Conservation (phyloP, 805 yeast genomes). For the Barnettozyma californica region DNA sequence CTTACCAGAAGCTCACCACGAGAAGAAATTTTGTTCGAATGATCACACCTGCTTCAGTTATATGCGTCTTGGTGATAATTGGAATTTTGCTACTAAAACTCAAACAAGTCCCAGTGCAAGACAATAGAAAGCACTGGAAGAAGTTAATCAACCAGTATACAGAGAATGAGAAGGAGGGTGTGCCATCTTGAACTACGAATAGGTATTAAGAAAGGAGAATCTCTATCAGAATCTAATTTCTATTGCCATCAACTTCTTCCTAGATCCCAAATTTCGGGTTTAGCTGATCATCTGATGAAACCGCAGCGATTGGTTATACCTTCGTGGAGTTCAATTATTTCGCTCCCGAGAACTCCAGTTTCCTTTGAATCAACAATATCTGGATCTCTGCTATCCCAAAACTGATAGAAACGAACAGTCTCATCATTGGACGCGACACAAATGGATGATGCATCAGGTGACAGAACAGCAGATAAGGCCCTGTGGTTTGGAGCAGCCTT, state of each 20-base stretch:
- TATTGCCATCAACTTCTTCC: not conserved
- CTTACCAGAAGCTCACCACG: conserved; percentile 57
- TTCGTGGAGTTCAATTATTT: conserved; percentile 52
- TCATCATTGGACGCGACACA: conserved; percentile 78
- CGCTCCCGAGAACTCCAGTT: conserved; percentile 48
- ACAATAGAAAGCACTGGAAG: conserved; percentile 63
- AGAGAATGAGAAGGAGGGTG: conserved; percentile 76
- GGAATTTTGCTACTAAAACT: conserved; percentile 52
- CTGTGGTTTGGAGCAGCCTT: conserved; percentile 48
- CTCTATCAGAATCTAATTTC: not conserved
- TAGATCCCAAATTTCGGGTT: too few species aligned
- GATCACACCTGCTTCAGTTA: conserved; percentile 62
- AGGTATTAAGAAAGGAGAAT: not conserved
- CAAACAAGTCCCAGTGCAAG: conserved; percentile 62
- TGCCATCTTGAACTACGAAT: conserved; percentile 50
- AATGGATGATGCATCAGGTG: conserved; percentile 58
- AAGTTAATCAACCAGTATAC: conserved; percentile 48
- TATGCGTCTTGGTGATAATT: conserved; percentile 47
- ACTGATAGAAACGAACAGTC: conserved; percentile 64
- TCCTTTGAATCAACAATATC: conserved; percentile 35
- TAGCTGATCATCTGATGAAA: conserved; percentile 20
- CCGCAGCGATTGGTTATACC: conserved; percentile 37
- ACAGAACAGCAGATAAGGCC: conserved; percentile 57
- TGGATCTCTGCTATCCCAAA: conserved; percentile 51
- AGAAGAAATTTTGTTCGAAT: conserved; percentile 52